Percentiles rank a stretch among this genome's conserved stretches.
Conservation (phyloP, 176 grass and related monocot genomes). For the Rhipidocladum racemiflorum region DNA sequence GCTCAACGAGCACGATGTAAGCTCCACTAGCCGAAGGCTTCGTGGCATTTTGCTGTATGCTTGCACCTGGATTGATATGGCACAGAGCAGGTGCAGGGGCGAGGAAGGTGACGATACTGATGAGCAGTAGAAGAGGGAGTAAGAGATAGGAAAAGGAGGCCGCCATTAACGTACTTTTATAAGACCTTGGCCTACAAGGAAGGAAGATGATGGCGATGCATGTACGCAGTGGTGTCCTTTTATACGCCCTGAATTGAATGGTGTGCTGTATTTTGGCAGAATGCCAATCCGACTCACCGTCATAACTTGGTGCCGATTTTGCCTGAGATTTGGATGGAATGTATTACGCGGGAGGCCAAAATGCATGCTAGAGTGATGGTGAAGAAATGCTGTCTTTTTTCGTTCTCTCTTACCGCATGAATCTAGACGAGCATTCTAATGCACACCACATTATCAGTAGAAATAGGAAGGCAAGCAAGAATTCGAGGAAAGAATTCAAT, state of each 20-base stretch:
- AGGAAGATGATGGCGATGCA: conserved; percentile 2
- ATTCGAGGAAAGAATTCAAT: too few species aligned
- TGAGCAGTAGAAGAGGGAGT: background rate
- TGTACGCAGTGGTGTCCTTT: background rate
- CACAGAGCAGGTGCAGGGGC: background rate
- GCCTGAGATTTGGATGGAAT: background rate
- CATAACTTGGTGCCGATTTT: background rate
- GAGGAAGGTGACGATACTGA: background rate
- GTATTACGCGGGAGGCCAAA: background rate
- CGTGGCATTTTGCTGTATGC: background rate
- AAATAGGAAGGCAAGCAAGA: too few species aligned
- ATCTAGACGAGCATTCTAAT: background rate
- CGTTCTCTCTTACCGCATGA: too few species aligned
- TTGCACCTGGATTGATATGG: background rate
- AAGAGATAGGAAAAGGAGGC: background rate
- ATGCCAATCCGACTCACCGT: background rate
- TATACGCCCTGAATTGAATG: background rate
- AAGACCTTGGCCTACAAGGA: too few species aligned
- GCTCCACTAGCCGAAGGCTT: background rate
- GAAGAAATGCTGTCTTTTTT: too few species aligned
- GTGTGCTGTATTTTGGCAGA: background rate
- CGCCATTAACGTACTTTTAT: background rate
- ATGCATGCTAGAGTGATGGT: background rate
- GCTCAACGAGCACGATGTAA: conserved; percentile 29
- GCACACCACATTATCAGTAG: too few species aligned